These are phyloP conservation scores for Silene latifolia DNA, from an alignment of 148 eudicot genomes.

Conservation along the genomic window DNA sequence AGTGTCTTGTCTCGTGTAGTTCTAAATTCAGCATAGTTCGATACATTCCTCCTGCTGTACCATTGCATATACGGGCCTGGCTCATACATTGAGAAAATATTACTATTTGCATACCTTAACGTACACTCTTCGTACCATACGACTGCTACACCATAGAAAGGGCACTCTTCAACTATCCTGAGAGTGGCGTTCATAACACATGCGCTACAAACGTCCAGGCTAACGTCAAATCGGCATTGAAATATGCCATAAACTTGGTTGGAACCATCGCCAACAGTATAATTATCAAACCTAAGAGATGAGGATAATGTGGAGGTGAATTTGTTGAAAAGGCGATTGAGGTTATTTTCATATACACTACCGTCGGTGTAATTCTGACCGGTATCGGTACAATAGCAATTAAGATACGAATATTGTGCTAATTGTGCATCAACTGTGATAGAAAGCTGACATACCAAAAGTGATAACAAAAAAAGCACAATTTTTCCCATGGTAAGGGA, in stretches of 20 bases:
- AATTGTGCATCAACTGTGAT: not conserved
- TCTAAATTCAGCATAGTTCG: too few relatives aligned
- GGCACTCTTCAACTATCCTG: not conserved
- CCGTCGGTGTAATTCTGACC: not conserved
- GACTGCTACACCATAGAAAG: not conserved
- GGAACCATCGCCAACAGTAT: not conserved
- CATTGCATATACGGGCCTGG: too few relatives aligned
- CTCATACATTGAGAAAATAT: too few relatives aligned
- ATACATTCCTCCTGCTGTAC: too few relatives aligned
- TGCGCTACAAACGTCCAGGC: not conserved
- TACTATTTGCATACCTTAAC: conserved; percentile 7
- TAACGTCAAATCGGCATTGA: not conserved
- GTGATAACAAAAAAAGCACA: not conserved
- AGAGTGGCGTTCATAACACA: not conserved
- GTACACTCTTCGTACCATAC: conserved; percentile 18
- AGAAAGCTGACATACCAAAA: not conserved
- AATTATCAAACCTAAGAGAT: not conserved
- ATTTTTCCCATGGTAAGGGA: not conserved
- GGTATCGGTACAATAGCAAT: not conserved
- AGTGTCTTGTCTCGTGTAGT: too few relatives aligned
- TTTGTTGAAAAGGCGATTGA: not conserved
- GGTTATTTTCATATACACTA: conserved; percentile 1
- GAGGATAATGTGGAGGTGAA: not conserved
- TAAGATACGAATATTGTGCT: not conserved
- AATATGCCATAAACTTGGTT: conserved; percentile 8